Evolutionary conservation across 2,329 filamentous ascomycete species (phyloP).

Genomic region (Ustulina deusta): DNA sequence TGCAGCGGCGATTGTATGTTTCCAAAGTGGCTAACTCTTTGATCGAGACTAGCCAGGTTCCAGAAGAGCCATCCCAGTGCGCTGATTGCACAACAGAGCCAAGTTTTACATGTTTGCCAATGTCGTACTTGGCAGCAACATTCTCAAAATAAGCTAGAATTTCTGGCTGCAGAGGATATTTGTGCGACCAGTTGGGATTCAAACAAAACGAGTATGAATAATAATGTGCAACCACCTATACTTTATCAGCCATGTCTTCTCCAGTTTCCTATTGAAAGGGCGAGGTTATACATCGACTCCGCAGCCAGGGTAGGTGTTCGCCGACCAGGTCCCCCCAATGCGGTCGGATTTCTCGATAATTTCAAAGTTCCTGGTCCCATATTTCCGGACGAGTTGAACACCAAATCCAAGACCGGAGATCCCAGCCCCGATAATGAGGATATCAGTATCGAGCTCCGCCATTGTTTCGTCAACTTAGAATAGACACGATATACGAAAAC

Average conservation of each 20-base stretch:
- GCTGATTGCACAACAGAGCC: background rate
- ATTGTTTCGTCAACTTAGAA: background rate
- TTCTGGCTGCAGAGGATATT: background rate
- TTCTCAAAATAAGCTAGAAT: background rate
- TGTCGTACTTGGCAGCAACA: background rate
- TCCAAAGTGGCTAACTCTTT: background rate
- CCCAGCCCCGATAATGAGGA: background rate
- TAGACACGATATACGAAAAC: background rate
- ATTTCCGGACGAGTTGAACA: background rate
- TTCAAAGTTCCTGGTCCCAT: background rate
- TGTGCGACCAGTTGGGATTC: background rate
- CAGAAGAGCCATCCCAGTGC: background rate
- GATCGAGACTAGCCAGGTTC: background rate
- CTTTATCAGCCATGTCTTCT: background rate
- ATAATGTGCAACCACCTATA: background rate
- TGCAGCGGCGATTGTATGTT: slow-evolving; percentile 1
- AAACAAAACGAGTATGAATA: background rate
- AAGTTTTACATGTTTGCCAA: background rate
- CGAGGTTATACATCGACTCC: background rate
- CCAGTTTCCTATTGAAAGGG: background rate
- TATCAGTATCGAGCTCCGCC: background rate
- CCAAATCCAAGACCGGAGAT: background rate
- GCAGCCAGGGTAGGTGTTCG: background rate
- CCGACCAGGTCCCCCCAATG: background rate
- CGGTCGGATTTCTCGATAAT: background rate